Evolutionary conservation across 768 basidiomycete genomes (phyloP), one percentile per base, ranked within the genome.

Genomic region (Vararia minispora): DNA sequence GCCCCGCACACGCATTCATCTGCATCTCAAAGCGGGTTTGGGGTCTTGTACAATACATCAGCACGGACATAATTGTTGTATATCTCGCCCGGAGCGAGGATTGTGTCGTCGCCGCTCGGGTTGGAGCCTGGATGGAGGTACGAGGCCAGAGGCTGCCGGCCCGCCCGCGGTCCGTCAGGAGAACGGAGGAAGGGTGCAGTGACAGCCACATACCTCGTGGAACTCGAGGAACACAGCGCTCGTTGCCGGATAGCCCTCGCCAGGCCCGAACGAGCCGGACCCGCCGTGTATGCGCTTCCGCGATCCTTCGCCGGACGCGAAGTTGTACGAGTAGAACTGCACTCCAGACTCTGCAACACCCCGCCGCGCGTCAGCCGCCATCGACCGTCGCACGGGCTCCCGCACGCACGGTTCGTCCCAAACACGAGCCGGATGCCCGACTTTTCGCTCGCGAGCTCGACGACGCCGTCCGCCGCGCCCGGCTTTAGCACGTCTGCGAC

Each of bases 221-320:
- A 58, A 58, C 47, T 58, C 57, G 20, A 58, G 48, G 46, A 58
- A 58, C 28, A 52, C 55, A 9, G 55, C 54, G 13, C 21, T 11
- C 25, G 13, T 14, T n/a, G 28, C 22, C n/a, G 20, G 35, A 39
- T 27, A 33, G 28, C 62, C 58, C 51, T 85, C 84, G 5, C 76
- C 72, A 16, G 65, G 53, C 18, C 64, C 72, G 33, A 52, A 57
- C 14, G 60, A 57, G 17, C 80, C 80, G n/a, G 71, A 73, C 2
- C 82, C 81, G 13, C 82, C 81, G 49, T 87, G 83, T 25, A 82
- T 78, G 55, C 69, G 72, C 65, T 85, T 84, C 31, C 77, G 66
- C 23, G 74, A 71, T 12, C 70, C 74, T 12, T 63, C 66, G 13
- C 58, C 52, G 33, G 66, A 57, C 11, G 74, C 60, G 38, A 71